phyloP scores from a whole-genome alignment of 768 basidiomycete species.

The Tylopilus rubrobrunneus region DNA sequence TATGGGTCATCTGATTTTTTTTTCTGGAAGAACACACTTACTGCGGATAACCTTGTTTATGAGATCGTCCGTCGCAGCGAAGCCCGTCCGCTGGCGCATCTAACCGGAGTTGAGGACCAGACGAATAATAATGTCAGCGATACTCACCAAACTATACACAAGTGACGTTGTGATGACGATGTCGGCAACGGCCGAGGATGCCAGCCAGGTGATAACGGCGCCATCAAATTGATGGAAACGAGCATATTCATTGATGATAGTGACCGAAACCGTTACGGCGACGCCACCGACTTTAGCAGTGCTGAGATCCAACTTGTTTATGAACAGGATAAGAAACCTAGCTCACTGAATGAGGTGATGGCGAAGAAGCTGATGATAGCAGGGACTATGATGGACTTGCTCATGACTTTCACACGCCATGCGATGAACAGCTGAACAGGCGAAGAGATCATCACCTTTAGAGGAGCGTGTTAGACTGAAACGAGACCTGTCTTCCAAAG shows the following conservation, averaged over 20 bases:
- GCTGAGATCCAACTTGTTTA: background rate
- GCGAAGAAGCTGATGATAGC: slow-evolving; percentile 20
- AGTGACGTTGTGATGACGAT: slow-evolving; percentile 40
- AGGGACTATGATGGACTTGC: slow-evolving; percentile 25
- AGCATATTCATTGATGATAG: slow-evolving; percentile 32
- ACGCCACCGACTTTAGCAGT: slow-evolving; percentile 32
- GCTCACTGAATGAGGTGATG: slow-evolving; percentile 12
- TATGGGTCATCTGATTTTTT: background rate
- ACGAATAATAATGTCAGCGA: background rate
- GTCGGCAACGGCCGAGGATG: slow-evolving; percentile 39
- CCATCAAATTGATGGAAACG: slow-evolving; percentile 35
- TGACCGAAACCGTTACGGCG: slow-evolving; percentile 33
- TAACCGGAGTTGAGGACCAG: slow-evolving; percentile 8
- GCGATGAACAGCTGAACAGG: slow-evolving; percentile 48
- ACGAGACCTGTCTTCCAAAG: background rate
- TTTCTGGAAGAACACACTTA: slow-evolving; percentile 14
- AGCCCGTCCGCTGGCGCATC: slow-evolving; percentile 42
- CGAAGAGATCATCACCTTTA: slow-evolving; percentile 42
- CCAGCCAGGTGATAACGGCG: slow-evolving; percentile 41
- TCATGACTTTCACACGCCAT: slow-evolving; percentile 38
- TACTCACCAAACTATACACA: slow-evolving; percentile 40
- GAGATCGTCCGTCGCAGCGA: slow-evolving; percentile 34
- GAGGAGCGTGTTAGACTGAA: background rate
- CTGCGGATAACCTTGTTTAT: slow-evolving; percentile 42
- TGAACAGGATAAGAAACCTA: background rate